Evolutionary conservation across 495 filamentous ascomycete genomes (phyloP).

Genomic region (Neurospora cerealis): DNA sequence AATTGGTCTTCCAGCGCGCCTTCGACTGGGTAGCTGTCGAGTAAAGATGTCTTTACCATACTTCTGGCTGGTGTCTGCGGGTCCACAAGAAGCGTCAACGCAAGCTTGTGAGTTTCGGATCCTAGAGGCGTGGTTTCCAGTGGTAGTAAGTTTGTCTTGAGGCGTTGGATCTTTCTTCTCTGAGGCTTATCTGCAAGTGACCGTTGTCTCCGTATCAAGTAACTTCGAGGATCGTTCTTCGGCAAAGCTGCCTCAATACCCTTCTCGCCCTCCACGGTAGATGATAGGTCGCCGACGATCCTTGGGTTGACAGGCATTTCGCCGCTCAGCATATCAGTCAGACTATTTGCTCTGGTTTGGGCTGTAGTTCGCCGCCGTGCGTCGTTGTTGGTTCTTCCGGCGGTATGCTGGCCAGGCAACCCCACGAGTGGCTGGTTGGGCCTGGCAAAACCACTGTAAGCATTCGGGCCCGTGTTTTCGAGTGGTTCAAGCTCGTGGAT

Average conservation of each 20-base stretch:
- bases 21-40: conserved; percentile 8
- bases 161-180: conserved; percentile 20
- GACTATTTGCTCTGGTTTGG: not conserved
- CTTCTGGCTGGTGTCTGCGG: not conserved
- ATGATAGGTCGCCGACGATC: not conserved
- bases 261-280: not conserved
- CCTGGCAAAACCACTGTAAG: not conserved
- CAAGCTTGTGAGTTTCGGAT: conserved; percentile 18
- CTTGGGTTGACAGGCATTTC: not conserved
- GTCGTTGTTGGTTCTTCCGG: not conserved
- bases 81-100: conserved; percentile 11
- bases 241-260: conserved; percentile 16
- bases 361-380: not conserved
- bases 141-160: conserved; percentile 35
- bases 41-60: not conserved
- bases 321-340: not conserved
- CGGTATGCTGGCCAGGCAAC: not conserved
- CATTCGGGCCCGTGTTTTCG: not conserved
- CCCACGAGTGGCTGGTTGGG: not conserved
- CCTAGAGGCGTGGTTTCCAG: conserved; percentile 29
- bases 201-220: conserved; percentile 31
- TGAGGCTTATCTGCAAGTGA: conserved; percentile 16
- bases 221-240: conserved; percentile 28
- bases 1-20: conserved; percentile 1
- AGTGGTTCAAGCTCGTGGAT: not conserved